Evolutionary conservation across 176 grass and related monocot species (phyloP).

Genomic region (Phoenix roebelenii): DNA sequence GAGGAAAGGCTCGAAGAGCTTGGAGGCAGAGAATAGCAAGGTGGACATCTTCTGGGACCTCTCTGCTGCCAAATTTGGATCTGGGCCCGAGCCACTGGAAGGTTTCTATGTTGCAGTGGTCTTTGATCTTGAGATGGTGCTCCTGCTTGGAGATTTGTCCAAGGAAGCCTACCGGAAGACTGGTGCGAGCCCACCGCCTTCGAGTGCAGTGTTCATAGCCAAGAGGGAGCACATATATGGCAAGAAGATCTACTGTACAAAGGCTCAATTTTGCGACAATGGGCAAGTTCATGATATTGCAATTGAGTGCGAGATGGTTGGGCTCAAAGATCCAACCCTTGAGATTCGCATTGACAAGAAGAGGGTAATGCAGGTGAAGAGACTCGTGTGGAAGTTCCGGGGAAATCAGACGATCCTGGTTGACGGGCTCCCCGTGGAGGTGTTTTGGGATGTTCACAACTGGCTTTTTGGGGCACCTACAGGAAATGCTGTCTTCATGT

Average conservation of each 20-base stretch:
- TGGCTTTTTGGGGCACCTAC: slow-evolving; percentile 37
- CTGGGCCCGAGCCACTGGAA: slow-evolving; percentile 38
- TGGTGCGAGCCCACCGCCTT: slow-evolving; percentile 4
- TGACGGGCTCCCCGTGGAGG: slow-evolving; percentile 43
- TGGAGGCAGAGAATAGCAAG: slow-evolving; percentile 23
- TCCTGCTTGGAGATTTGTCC: slow-evolving; percentile 31
- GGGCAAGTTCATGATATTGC: slow-evolving; percentile 34
- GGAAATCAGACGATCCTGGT: slow-evolving; percentile 44
- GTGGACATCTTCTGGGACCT: slow-evolving; percentile 48
- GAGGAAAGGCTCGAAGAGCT: slow-evolving; percentile 35
- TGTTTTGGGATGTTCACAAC: slow-evolving; percentile 46
- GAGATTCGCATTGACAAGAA: slow-evolving; percentile 57
- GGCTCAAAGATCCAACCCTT: slow-evolving; percentile 38
- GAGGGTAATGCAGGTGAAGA: slow-evolving; percentile 42
- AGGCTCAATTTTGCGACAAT: slow-evolving; percentile 33
- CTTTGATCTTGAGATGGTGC: slow-evolving; percentile 33
- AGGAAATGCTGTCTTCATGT: slow-evolving; percentile 40
- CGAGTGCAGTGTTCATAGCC: slow-evolving; percentile 33
- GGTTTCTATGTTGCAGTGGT: slow-evolving; percentile 37
- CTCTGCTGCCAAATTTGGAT: slow-evolving; percentile 28
- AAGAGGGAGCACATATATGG: slow-evolving; percentile 44
- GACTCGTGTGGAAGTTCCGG: slow-evolving; percentile 53
- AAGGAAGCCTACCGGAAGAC: neutral
- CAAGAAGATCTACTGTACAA: slow-evolving; percentile 36
- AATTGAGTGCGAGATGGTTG: slow-evolving; percentile 35